A percentile compares a stretch with the other conserved stretches of the same genome.
Conservation (phyloP, 2,329 filamentous ascomycete species). For the Cryphonectria parasitica region DNA sequence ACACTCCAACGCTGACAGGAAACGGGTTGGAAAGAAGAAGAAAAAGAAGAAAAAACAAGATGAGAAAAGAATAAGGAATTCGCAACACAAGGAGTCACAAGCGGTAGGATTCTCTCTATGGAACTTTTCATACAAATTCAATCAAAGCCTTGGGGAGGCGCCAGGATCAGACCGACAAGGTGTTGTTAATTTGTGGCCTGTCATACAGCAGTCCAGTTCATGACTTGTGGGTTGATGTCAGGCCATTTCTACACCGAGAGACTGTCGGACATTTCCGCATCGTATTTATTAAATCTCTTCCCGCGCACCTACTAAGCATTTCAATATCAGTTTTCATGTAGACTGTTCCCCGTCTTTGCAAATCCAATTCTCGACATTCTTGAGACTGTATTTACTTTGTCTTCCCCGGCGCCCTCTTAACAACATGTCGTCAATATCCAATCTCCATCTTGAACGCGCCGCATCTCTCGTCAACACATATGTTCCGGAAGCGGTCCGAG, state of each 20-base stretch:
- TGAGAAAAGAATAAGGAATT: neutral
- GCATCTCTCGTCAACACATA: constrained; percentile 18
- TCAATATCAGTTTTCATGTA: neutral
- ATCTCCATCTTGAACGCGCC: constrained; percentile 20
- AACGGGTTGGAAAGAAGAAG: neutral
- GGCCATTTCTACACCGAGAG: constrained; percentile 5
- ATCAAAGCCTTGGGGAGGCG: neutral
- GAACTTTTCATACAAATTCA: neutral
- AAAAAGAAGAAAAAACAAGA: neutral
- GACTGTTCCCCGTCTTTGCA: neutral
- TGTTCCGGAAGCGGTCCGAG: constrained; percentile 18
- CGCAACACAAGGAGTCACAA: neutral
- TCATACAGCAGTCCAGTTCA: neutral
- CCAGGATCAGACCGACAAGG: neutral
- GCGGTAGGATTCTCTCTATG: neutral
- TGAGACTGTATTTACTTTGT: neutral
- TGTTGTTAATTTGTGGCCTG: neutral
- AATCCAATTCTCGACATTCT: neutral
- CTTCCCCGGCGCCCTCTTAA: neutral
- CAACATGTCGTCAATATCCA: neutral
- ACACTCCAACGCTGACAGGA: neutral
- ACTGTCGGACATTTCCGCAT: neutral
- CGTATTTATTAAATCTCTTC: neutral
- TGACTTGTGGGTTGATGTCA: constrained; percentile 13
- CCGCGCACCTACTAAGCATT: neutral